phyloP scores from a whole-genome alignment of 2,329 filamentous ascomycete species.

The Colletotrichum sp. region DNA sequence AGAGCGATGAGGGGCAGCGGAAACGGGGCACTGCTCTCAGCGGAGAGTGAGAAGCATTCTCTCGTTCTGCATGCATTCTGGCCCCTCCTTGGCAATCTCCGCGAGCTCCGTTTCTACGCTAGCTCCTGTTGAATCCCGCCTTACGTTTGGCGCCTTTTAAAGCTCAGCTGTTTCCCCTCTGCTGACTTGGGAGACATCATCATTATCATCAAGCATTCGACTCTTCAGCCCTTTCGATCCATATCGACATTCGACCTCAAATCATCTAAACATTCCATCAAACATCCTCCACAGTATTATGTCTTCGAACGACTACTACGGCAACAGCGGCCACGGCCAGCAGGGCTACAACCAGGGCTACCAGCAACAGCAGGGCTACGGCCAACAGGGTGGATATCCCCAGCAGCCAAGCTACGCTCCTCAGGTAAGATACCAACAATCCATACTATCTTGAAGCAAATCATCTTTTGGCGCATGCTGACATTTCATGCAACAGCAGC shows the following conservation, averaged over 20 bases:
- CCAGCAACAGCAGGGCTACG: constrained; percentile 20
- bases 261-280: background rate
- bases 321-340: constrained; percentile 25
- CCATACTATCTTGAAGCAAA: background rate
- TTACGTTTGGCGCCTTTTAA: background rate
- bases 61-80: background rate
- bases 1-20: background rate
- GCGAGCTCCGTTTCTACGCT: background rate
- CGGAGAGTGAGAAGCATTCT: background rate
- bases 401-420: constrained; percentile 27
- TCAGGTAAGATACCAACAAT: constrained; percentile 26
- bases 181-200: background rate
- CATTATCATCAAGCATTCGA: background rate
- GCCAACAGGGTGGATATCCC: constrained; percentile 26
- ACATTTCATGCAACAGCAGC: constrained; percentile 12
- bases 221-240: background rate
- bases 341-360: constrained; percentile 23
- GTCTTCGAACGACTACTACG: constrained; percentile 44
- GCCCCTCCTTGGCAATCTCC: constrained; percentile 14
- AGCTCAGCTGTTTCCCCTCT: background rate
- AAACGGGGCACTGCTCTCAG: background rate
- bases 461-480: background rate
- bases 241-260: background rate
- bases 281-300: constrained; percentile 24
- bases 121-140: background rate